Evolutionary conservation across 2,329 filamentous ascomycete genomes (phyloP).

Genomic region (Teratosphaeria zuluensis): DNA sequence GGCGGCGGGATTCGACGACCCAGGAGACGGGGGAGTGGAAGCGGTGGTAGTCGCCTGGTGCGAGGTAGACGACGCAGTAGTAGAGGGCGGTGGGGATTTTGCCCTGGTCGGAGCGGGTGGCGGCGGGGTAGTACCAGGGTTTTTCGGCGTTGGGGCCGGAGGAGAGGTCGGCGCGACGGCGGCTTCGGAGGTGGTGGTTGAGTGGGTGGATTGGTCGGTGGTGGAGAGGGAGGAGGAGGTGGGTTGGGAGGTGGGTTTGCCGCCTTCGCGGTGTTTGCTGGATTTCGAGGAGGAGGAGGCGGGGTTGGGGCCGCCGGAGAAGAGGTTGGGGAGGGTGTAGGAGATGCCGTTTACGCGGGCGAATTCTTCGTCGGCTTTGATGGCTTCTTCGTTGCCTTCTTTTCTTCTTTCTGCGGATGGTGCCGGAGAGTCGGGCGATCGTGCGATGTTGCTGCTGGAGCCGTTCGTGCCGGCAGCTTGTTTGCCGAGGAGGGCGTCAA

Average conservation of each 20-base stretch:
- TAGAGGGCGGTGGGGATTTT: constrained; percentile 59
- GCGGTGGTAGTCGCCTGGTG: constrained; percentile 94
- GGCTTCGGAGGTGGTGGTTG: constrained; percentile 63
- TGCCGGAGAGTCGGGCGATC: constrained; percentile 31
- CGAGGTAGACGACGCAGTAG: constrained; percentile 91
- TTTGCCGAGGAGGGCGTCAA: constrained; percentile 78
- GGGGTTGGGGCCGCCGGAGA: constrained; percentile 53
- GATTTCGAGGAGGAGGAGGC: neutral
- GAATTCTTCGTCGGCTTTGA: constrained; percentile 83
- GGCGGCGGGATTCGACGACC: constrained; percentile 89
- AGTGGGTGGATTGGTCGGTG: constrained; percentile 59
- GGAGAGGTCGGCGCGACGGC: constrained; percentile 77
- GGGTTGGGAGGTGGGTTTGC: constrained; percentile 22
- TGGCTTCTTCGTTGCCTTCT: constrained; percentile 48
- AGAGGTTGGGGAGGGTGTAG: constrained; percentile 79
- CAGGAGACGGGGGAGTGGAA: constrained; percentile 94
- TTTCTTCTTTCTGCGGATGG: constrained; percentile 22
- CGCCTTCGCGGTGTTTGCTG: constrained; percentile 23
- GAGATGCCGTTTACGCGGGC: constrained; percentile 89
- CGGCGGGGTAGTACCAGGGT: constrained; percentile 37
- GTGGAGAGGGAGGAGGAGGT: constrained; percentile 24
- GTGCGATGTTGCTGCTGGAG: neutral
- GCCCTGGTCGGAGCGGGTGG: constrained; percentile 15
- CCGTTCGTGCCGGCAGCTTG: constrained; percentile 31
- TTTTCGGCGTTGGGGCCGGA: constrained; percentile 48